Conservation (phyloP, 164 flowering plant species). For the Platanus orientalis region DNA sequence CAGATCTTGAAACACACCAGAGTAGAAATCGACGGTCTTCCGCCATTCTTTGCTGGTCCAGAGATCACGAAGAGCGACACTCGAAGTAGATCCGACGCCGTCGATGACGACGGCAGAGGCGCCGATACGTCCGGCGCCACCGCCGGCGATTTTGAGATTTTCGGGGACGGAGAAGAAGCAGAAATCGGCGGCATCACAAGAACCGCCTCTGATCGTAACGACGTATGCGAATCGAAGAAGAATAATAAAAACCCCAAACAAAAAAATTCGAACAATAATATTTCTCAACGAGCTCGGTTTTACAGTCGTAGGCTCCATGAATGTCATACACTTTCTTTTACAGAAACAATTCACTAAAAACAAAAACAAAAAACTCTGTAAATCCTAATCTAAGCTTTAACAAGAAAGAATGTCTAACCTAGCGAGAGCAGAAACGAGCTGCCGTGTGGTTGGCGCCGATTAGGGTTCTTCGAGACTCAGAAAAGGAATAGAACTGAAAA, state of each 20-base stretch:
- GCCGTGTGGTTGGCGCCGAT: constrained; percentile 94
- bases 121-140: constrained; percentile 24
- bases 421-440: constrained; percentile 69
- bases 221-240: constrained; percentile 60
- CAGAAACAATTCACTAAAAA: background rate
- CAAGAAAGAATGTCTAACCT: background rate
- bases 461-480: constrained; percentile 27
- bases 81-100: constrained; percentile 9
- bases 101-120: constrained; percentile 13
- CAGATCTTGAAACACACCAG: constrained; percentile 74
- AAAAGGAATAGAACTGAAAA: constrained; percentile 22
- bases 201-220: constrained; percentile 56
- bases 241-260: constrained; percentile 49
- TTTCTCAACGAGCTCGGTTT: constrained; percentile 50
- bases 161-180: constrained; percentile 72
- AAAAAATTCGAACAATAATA: constrained; percentile 47
- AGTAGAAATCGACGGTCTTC: constrained; percentile 52
- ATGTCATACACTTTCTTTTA: background rate
- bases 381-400: too few species aligned
- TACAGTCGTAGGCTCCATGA: constrained; percentile 40
- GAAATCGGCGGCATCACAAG: constrained; percentile 70
- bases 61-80: constrained; percentile 25
- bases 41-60: constrained; percentile 62
- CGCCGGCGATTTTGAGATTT: constrained; percentile 31
- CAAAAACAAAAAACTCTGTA: background rate